Evolutionary conservation across 805 yeast genomes (phyloP), one percentile per base, ranked within the genome.

Genomic region (Hyphopichia homilentoma): DNA sequence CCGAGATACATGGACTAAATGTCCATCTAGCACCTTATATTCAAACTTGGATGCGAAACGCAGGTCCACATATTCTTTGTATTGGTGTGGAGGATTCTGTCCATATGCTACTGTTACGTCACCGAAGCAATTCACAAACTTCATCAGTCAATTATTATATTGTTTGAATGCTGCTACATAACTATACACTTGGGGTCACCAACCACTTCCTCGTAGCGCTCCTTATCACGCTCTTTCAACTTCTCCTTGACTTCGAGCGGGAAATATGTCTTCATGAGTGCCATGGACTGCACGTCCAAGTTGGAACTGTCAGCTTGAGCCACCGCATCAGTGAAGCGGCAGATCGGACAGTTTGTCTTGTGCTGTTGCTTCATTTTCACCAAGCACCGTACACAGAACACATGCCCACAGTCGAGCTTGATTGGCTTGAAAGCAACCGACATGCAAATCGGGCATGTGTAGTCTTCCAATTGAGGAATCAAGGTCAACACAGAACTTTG

Each of bases 401-500:
- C 58, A 49, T 83, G 93, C 1, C 70, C 70, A 52, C 93, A 83
- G 7, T 54, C 58, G 11, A 83, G 59, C 29, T 78, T 58, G 29
- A 83, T 78, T 2, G 93, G 93, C 45, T 81, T 80, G 57, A 70
- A 83, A 0, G 88, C 87, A 28, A 83, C 68, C 2, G 75, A 68
- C 52, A 75, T 71, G 50, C 93, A 83, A 7, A 83, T 76, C 1
- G 89, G 86, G 49, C 93, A 83, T 2, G 76, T 61, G 46, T 81
- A 83, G 50, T 84, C 90, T 30, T 83, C 89, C 4, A 84, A 57
- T 50, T 81, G 89, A 2, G 93, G 93, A 1, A 81, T 60, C 2
- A 83, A 54, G 18, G 70, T 66, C 22, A 83, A 52, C 12, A 83
- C 54, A 16, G 75, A 65, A 16, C 62, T 63, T 19, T 80, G 71